Evolutionary conservation across 2,329 filamentous ascomycete species (phyloP).

Genomic region (Tolypocladium album): DNA sequence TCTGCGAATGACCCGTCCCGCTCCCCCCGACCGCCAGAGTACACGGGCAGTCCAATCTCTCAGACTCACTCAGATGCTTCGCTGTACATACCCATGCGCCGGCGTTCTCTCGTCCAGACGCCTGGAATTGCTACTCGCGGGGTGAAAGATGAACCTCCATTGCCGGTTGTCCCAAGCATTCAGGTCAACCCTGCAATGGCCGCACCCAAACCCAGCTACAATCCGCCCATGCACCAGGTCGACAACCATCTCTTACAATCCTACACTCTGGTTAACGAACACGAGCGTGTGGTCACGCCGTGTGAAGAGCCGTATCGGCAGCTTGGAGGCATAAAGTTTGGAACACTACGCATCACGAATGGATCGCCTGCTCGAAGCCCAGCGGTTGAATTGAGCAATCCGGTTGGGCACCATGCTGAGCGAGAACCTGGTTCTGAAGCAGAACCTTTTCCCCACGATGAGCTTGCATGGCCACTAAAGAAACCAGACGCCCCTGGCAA

Average conservation of each 20-base stretch:
- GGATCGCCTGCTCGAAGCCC: slow-evolving; percentile 39
- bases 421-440: neutral
- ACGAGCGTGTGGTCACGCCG: slow-evolving; percentile 24
- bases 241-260: slow-evolving; percentile 22
- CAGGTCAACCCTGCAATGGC: slow-evolving; percentile 24
- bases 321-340: slow-evolving; percentile 51
- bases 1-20: neutral
- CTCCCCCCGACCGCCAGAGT: neutral
- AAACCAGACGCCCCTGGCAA: neutral
- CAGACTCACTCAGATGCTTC: neutral
- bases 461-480: neutral
- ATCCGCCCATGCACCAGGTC: neutral
- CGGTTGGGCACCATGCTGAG: neutral
- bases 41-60: neutral
- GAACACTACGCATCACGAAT: slow-evolving; percentile 52
- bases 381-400: neutral
- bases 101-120: slow-evolving; percentile 35
- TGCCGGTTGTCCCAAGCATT: slow-evolving; percentile 19
- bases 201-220: neutral
- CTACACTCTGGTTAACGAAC: slow-evolving; percentile 4
- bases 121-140: slow-evolving; percentile 39
- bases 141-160: slow-evolving; percentile 10
- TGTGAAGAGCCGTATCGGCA: slow-evolving; percentile 48
- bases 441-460: neutral
- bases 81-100: slow-evolving; percentile 34